Conservation (phyloP, 345 rosid genomes). For the Rhodomyrtus tomentosa region DNA sequence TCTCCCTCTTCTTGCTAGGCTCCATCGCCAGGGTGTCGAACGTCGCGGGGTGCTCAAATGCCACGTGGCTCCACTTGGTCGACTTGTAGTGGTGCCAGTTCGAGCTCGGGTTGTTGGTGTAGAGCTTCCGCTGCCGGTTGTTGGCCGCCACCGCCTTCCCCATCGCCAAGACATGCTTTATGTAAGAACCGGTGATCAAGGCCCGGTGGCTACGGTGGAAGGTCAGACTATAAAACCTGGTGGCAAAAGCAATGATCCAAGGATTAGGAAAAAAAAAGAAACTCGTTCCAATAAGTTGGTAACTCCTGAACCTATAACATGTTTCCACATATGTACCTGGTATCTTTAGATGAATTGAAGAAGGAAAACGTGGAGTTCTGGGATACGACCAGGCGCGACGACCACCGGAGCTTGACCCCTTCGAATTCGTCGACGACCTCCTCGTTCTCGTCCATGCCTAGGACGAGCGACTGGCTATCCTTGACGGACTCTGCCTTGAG, state of each 20-base stretch:
- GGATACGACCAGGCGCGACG: constrained; percentile 2
- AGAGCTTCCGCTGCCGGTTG: constrained; percentile 41
- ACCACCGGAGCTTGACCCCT: constrained; percentile 40
- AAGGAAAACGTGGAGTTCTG: constrained; percentile 1
- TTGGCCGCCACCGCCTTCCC: constrained; percentile 24
- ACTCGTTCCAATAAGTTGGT: neutral
- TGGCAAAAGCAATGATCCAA: neutral
- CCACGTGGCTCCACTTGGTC: constrained; percentile 15
- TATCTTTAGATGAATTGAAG: constrained; percentile 6
- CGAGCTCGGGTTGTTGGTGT: constrained; percentile 23
- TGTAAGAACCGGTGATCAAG: constrained; percentile 17
- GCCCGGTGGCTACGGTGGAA: constrained; percentile 26
- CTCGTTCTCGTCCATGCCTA: constrained; percentile 50
- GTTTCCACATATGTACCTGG: neutral
- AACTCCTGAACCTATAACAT: neutral
- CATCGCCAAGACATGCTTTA: constrained; percentile 24
- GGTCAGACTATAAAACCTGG: constrained; percentile 20
- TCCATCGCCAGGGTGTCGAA: constrained; percentile 25
- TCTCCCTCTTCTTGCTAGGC: constrained; percentile 14
- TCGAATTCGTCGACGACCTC: constrained; percentile 34
- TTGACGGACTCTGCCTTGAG: constrained; percentile 32
- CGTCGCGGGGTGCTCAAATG: constrained; percentile 25
- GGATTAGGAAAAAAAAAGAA: neutral
- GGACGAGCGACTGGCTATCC: constrained; percentile 31
- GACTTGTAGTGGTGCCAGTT: neutral